phyloP scores from a whole-genome alignment of 805 yeast genomes.

The Candida nanaspora region DNA sequence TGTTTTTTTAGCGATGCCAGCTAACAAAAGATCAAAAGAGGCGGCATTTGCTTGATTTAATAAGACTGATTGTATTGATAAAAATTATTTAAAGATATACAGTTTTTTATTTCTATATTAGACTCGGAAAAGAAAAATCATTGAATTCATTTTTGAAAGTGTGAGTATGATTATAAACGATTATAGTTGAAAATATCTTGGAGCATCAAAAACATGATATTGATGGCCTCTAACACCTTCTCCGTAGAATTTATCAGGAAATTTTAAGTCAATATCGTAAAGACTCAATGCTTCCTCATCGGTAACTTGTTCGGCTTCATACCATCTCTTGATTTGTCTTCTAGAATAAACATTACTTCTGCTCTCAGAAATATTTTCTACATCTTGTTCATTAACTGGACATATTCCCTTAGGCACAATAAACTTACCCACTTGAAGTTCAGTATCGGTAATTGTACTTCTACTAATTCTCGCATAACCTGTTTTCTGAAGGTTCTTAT shows the following conservation, averaged over 20 bases:
- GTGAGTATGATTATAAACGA: no score
- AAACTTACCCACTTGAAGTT: slow-evolving; percentile 92
- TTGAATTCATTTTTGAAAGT: no score
- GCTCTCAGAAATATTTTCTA: slow-evolving; percentile 9
- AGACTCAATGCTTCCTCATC: slow-evolving; percentile 43
- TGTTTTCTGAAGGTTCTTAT: slow-evolving; percentile 75
- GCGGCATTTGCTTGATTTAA: no score
- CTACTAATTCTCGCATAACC: slow-evolving; percentile 94
- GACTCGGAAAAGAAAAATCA: not conserved
- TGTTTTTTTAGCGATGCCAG: no score
- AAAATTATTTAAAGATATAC: no score
- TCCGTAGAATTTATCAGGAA: slow-evolving; percentile 76
- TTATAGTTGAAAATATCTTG: slow-evolving; percentile 61
- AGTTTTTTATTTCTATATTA: no score
- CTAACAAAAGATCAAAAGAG: no score
- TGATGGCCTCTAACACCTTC: slow-evolving; percentile 91
- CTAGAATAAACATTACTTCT: not conserved
- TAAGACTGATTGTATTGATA: no score
- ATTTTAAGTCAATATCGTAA: slow-evolving; percentile 47
- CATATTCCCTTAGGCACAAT: slow-evolving; percentile 34
- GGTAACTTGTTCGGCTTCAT: slow-evolving; percentile 24
- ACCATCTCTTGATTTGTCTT: not conserved
- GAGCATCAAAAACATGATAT: slow-evolving; percentile 93
- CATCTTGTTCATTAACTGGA: slow-evolving; percentile 15
- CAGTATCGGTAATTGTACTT: slow-evolving; percentile 94